Percentiles rank a stretch among this genome's conserved stretches.
Evolutionary conservation across 108 stramenopile species (phyloP).

Genomic region (Cyclostephanos tholiformis): DNA sequence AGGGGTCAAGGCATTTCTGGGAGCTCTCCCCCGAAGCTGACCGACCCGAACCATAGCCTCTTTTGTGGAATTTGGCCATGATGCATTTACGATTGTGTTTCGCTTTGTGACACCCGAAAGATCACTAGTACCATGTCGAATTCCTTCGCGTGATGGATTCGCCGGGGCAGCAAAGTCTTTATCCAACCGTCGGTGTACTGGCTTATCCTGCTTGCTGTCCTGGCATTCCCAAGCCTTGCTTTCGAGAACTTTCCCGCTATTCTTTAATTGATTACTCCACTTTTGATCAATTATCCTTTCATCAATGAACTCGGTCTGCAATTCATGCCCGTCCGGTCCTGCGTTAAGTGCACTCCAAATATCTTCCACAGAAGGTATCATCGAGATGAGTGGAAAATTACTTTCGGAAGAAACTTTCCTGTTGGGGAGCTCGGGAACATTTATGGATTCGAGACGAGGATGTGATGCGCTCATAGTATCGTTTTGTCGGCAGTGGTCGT

Average conservation of each 20-base stretch:
- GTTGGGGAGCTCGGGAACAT: background rate
- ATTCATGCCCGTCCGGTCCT: constrained; percentile 47
- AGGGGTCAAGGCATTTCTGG: constrained; percentile 1
- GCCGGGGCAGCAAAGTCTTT: constrained; percentile 7
- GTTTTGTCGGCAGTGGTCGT: background rate
- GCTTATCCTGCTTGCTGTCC: background rate
- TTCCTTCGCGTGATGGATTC: constrained; percentile 6
- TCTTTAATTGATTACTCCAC: background rate
- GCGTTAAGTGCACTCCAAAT: constrained; percentile 29
- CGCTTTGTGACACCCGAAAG: background rate
- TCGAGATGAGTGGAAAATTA: constrained; percentile 9
- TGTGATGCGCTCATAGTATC: background rate
- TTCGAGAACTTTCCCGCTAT: background rate
- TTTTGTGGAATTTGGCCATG: constrained; percentile 6
- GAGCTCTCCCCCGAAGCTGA: constrained; percentile 2
- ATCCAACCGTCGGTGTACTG: constrained; percentile 6
- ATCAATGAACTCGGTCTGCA: background rate
- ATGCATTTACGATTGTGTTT: constrained; percentile 9
- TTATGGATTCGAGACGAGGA: background rate
- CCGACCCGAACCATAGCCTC: constrained; percentile 12
- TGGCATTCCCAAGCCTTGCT: constrained; percentile 5
- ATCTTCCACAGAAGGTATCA: constrained; percentile 29
- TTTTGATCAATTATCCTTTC: background rate
- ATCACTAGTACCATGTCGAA: background rate
- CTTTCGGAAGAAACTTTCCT: background rate